These are phyloP conservation scores for Pseudonitzschia multistriata DNA, from an alignment of 108 stramenopile genomes.

Conservation along the genomic window DNA sequence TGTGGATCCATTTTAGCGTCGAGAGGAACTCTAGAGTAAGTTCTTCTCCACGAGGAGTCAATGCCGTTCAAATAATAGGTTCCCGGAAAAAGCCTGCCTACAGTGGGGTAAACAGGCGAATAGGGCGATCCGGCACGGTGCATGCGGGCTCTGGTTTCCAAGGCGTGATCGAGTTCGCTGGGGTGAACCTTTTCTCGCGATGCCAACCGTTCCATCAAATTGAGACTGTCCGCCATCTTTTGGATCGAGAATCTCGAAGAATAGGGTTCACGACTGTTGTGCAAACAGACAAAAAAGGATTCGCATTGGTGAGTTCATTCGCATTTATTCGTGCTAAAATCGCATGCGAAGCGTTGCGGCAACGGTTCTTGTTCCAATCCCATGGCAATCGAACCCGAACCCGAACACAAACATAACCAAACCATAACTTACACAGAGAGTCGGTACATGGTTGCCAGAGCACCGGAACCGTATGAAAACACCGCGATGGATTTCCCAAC, in stretches of 20 bases:
- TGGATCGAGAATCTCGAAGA: conserved; percentile 68
- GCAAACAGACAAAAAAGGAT: background rate
- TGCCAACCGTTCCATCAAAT: conserved; percentile 68
- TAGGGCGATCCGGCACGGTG: conserved; percentile 81
- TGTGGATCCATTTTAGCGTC: conserved; percentile 50
- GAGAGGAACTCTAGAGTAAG: conserved; percentile 78
- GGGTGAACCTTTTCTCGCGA: conserved; percentile 85
- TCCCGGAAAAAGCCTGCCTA: conserved; percentile 86
- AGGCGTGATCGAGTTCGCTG: conserved; percentile 87
- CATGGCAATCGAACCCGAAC: background rate
- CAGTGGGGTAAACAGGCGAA: conserved; percentile 81
- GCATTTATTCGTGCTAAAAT: background rate
- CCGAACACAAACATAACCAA: background rate
- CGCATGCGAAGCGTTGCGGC: no score
- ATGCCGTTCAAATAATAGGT: conserved; percentile 90
- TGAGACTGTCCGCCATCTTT: conserved; percentile 70
- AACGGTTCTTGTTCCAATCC: no score
- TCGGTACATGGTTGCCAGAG: conserved; percentile 93
- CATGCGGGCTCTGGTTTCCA: conserved; percentile 87
- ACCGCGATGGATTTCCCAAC: conserved; percentile 72
- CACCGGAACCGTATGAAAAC: conserved; percentile 87
- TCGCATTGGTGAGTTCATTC: background rate
- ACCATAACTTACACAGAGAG: conserved; percentile 61
- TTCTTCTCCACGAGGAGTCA: conserved; percentile 74
- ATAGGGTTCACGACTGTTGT: conserved; percentile 29